phyloP scores from a whole-genome alignment of 768 basidiomycete species.

The Collybia sp. region DNA sequence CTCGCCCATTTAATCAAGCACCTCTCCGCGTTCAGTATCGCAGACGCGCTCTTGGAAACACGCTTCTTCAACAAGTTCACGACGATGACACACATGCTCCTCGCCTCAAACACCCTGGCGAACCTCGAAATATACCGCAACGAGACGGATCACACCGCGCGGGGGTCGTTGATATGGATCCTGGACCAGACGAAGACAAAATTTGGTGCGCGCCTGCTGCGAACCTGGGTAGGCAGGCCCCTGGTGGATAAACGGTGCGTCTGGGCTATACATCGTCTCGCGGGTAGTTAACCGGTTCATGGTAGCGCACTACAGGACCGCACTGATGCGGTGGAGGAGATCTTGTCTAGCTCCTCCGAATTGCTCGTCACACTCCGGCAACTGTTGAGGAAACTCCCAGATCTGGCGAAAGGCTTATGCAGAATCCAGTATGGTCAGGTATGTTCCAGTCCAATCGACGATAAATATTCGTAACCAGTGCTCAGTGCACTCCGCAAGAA shows the following conservation, averaged over 20 bases:
- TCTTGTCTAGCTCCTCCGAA: conserved; percentile 56
- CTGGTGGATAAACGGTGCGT: conserved; percentile 66
- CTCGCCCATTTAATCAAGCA: conserved; percentile 71
- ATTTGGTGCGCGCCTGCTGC: conserved; percentile 82
- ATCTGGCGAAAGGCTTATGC: conserved; percentile 81
- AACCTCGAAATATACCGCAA: conserved; percentile 95
- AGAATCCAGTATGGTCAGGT: conserved; percentile 92
- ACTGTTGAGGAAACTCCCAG: conserved; percentile 73
- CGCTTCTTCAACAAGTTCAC: conserved; percentile 78
- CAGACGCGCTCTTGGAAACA: conserved; percentile 73
- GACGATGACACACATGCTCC: conserved; percentile 75
- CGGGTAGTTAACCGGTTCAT: not conserved
- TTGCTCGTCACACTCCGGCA: conserved; percentile 63
- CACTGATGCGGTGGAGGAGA: conserved; percentile 82
- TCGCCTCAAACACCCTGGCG: conserved; percentile 82
- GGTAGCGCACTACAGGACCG: conserved; percentile 69
- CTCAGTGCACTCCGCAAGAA: conserved; percentile 80
- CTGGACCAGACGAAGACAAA: conserved; percentile 84
- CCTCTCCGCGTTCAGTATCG: conserved; percentile 69
- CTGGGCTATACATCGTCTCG: not conserved
- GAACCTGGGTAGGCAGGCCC: conserved; percentile 84
- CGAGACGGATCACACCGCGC: conserved; percentile 69
- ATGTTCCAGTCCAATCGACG: conserved; percentile 10
- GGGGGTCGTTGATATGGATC: conserved; percentile 80
- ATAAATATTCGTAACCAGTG: not conserved